phyloP scores from a whole-genome alignment of 768 basidiomycete species.

The Leccinum subgranulosum region DNA sequence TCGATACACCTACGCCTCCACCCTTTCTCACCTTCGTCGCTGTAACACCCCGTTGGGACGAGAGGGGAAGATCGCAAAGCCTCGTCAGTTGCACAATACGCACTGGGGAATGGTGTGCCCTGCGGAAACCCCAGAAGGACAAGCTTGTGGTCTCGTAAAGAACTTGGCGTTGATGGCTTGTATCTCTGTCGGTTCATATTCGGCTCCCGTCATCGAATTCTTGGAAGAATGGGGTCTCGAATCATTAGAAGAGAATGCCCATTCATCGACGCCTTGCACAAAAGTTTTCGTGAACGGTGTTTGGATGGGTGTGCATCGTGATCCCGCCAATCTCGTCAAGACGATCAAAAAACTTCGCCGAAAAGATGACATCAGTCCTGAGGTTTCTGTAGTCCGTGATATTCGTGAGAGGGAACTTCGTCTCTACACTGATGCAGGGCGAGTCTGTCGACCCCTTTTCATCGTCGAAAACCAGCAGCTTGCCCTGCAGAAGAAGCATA shows the following conservation, averaged over 20 bases:
- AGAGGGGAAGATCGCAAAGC: constrained; percentile 98
- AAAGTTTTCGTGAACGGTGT: constrained; percentile 99
- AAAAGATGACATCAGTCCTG: constrained; percentile 92
- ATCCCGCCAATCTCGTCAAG: constrained; percentile 87
- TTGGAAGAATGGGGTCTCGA: constrained; percentile 98
- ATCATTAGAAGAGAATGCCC: constrained; percentile 90
- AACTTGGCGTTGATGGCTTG: constrained; percentile 97
- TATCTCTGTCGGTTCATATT: constrained; percentile 95
- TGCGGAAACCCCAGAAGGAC: constrained; percentile 98
- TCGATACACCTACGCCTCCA: constrained; percentile 98
- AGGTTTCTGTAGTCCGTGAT: constrained; percentile 96
- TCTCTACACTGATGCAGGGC: constrained; percentile 94
- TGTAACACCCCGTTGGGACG: constrained; percentile 98
- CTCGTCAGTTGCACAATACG: constrained; percentile 97
- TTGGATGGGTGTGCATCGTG: constrained; percentile 98
- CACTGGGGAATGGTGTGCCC: constrained; percentile 99
- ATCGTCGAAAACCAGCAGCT: constrained; percentile 93
- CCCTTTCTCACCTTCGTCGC: constrained; percentile 94
- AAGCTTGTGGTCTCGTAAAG: constrained; percentile 98
- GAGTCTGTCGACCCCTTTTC: constrained; percentile 95
- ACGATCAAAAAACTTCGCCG: constrained; percentile 91
- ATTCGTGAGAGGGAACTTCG: constrained; percentile 94
- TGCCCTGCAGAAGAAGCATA: constrained; percentile 77
- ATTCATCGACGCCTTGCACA: constrained; percentile 77
- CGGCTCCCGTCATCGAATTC: constrained; percentile 96